These are phyloP conservation scores for Euphrasia confusa DNA, from an alignment of 257 asterid species.

Conservation along the genomic window DNA sequence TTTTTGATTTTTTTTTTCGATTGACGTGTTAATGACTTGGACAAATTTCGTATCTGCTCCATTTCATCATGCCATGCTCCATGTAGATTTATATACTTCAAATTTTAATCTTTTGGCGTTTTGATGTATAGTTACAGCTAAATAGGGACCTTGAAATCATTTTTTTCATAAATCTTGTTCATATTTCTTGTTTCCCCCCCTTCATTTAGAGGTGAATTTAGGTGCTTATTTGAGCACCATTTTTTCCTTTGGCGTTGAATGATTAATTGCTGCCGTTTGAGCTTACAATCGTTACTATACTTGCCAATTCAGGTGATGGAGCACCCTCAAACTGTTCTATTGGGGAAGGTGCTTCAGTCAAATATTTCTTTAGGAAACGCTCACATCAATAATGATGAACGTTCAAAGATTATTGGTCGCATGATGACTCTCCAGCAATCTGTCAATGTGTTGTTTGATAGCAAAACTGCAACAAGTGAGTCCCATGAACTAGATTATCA, in stretches of 20 bases:
- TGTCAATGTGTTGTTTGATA: slow-evolving; percentile 64
- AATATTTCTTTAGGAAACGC: slow-evolving; percentile 75
- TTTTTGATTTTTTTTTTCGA: background rate
- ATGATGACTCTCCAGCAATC: slow-evolving; percentile 97
- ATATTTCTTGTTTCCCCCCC: background rate
- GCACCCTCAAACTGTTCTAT: slow-evolving; percentile 76
- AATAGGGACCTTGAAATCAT: background rate
- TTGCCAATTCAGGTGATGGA: slow-evolving; percentile 67
- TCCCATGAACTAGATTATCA: slow-evolving; percentile 23
- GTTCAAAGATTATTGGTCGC: slow-evolving; percentile 49
- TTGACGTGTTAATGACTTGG: background rate
- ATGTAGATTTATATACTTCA: slow-evolving; percentile 5
- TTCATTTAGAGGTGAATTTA: slow-evolving; percentile 3
- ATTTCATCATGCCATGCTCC: slow-evolving; percentile 6
- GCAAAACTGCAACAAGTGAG: slow-evolving; percentile 74
- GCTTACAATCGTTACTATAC: background rate
- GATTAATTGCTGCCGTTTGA: slow-evolving; percentile 11
- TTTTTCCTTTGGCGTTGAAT: slow-evolving; percentile 14
- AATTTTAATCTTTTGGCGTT: too few species aligned
- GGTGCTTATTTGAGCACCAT: slow-evolving; percentile 2
- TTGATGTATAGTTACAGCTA: slow-evolving; percentile 13
- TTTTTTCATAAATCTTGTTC: background rate
- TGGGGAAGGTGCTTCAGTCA: slow-evolving; percentile 77
- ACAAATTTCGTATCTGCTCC: background rate
- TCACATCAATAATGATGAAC: slow-evolving; percentile 46